Conservation (phyloP, 2,329 filamentous ascomycete genomes). For the Cladosporium sphaerospermum region DNA sequence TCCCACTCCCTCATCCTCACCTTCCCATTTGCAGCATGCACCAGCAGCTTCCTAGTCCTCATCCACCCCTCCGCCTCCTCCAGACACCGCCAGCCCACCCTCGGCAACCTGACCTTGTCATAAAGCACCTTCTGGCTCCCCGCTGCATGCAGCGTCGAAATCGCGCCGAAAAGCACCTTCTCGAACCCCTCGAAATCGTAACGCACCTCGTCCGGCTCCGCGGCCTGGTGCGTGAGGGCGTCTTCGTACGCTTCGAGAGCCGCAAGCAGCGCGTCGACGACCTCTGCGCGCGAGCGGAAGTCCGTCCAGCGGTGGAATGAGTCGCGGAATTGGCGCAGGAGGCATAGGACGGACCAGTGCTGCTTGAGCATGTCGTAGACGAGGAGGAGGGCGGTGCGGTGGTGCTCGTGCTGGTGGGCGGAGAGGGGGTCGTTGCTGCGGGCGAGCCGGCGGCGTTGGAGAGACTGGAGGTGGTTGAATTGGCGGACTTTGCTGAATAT, state of each 20-base stretch:
- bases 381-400: not conserved
- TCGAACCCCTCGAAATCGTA: slow-evolving; percentile 2
- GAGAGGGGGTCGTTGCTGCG: slow-evolving; percentile 4
- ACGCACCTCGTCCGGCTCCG: not conserved
- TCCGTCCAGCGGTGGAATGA: not conserved
- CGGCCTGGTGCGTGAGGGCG: slow-evolving; percentile 1
- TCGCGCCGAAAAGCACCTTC: not conserved
- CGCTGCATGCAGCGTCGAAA: not conserved
- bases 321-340: slow-evolving; percentile 2
- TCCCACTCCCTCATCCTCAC: not conserved
- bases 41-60: not conserved
- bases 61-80: slow-evolving; percentile 1
- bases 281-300: not conserved
- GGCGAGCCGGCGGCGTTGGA: not conserved
- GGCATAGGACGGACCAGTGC: not conserved
- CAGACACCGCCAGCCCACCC: not conserved
- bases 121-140: not conserved
- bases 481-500: slow-evolving; percentile 3
- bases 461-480: slow-evolving; percentile 2
- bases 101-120: not conserved
- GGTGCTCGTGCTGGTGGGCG: not conserved
- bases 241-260: slow-evolving; percentile 4
- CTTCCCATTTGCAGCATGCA: not conserved
- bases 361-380: slow-evolving; percentile 3
- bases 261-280: not conserved